These are phyloP conservation scores for Colletotrichum sp. DNA, from an alignment of 2,329 filamentous ascomycete genomes.

Conservation along the genomic window DNA sequence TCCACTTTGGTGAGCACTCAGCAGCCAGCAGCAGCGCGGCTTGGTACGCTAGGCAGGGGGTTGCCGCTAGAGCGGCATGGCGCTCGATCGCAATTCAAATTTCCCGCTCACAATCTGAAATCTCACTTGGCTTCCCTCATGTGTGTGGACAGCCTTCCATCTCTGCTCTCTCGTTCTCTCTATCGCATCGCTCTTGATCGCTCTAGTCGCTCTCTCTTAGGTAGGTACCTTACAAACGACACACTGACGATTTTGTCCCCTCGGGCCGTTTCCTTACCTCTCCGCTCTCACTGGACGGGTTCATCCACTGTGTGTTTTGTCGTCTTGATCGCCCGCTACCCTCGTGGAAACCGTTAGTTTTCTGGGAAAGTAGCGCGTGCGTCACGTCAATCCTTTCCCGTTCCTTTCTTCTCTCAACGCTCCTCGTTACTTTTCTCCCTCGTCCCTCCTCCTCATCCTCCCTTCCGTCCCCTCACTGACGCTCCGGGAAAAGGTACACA, in stretches of 20 bases:
- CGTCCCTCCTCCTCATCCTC: neutral
- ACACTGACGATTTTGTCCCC: neutral
- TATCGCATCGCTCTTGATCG: neutral
- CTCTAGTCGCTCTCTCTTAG: neutral
- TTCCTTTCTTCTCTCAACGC: neutral
- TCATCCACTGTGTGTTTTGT: neutral
- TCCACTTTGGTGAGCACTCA: neutral
- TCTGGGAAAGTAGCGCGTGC: neutral
- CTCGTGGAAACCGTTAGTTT: conserved; percentile 8
- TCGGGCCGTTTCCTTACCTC: neutral
- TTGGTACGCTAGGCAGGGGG: neutral
- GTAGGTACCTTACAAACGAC: neutral
- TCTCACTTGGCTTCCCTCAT: neutral
- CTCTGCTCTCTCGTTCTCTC: neutral
- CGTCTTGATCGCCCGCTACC: conserved; percentile 2
- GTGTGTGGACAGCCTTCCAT: neutral
- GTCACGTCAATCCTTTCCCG: conserved; percentile 12
- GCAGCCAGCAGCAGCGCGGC: neutral
- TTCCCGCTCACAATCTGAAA: conserved; percentile 2
- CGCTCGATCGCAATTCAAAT: conserved; percentile 19
- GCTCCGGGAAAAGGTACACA: neutral
- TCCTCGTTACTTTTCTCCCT: neutral
- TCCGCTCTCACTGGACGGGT: neutral
- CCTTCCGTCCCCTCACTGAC: neutral
- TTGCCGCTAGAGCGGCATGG: conserved; percentile 4